Evolutionary conservation across 441 rosid genomes (phyloP).

Genomic region (Mallotus japonicus): DNA sequence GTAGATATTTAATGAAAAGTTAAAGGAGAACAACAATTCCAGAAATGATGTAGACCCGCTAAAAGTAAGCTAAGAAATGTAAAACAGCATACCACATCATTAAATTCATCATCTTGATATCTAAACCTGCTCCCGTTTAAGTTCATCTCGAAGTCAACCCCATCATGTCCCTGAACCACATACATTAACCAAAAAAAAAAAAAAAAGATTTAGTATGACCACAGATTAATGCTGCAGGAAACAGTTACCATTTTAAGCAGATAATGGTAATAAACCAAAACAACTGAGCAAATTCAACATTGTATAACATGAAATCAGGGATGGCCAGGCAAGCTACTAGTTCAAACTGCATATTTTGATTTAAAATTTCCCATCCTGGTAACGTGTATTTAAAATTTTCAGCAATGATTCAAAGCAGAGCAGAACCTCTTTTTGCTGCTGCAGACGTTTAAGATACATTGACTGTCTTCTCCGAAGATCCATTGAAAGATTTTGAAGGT

Average conservation of each 20-base stretch:
- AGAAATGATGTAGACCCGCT: background rate
- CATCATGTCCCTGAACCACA: conserved; percentile 57
- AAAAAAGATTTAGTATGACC: background rate
- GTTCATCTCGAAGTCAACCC: conserved; percentile 67
- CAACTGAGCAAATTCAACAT: background rate
- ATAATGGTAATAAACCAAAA: background rate
- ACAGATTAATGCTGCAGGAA: background rate
- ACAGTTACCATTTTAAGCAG: background rate
- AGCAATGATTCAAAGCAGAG: background rate
- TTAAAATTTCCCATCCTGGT: background rate
- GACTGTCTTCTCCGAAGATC: conserved; percentile 87
- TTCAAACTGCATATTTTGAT: background rate
- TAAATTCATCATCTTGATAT: conserved; percentile 56
- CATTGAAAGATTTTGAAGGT: conserved; percentile 69
- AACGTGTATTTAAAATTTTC: background rate
- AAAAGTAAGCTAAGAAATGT: background rate
- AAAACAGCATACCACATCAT: conserved; percentile 49
- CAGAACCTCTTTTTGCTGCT: conserved; percentile 66
- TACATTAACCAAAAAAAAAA: conserved; percentile 8
- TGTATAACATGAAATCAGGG: too few relatives aligned
- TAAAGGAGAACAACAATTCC: background rate
- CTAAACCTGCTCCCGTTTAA: conserved; percentile 50
- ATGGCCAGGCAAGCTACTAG: too few relatives aligned
- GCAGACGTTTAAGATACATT: conserved; percentile 67
- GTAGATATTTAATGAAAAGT: background rate